Evolutionary conservation across 768 basidiomycete genomes (phyloP).

Genomic region (Butyriboletus loyo): DNA sequence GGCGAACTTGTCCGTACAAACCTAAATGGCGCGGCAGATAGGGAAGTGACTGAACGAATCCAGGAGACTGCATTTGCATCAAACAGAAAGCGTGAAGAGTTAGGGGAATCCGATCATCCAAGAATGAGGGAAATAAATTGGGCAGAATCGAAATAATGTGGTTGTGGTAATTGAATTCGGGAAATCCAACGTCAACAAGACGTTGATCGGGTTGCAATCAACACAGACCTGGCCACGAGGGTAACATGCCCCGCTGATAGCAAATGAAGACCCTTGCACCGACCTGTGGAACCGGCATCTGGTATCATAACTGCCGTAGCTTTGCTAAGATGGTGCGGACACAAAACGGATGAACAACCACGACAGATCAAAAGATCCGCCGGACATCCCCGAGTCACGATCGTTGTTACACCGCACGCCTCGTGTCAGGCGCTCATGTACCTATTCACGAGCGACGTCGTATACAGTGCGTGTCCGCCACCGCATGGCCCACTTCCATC

Average conservation of each 20-base stretch:
- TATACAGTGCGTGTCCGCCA: conserved; percentile 21
- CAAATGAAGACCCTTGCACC: conserved; percentile 14
- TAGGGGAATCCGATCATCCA: conserved; percentile 2
- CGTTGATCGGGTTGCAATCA: conserved; percentile 8
- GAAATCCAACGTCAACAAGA: conserved; percentile 7
- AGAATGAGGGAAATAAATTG: conserved; percentile 7
- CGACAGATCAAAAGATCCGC: conserved; percentile 19
- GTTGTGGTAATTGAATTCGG: conserved; percentile 3
- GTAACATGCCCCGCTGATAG: conserved; percentile 11
- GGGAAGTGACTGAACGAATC: conserved; percentile 1
- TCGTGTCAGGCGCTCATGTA: conserved; percentile 18
- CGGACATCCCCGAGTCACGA: conserved; percentile 23
- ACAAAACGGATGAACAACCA: conserved; percentile 16
- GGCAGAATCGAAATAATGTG: conserved; percentile 7
- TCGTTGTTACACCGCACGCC: conserved; percentile 17
- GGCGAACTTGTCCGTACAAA: conserved; percentile 3
- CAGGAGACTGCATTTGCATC: conserved; percentile 3
- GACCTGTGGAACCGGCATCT: conserved; percentile 7
- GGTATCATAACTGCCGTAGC: conserved; percentile 11
- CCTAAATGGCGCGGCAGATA: conserved; percentile 4
- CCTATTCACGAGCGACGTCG: conserved; percentile 12
- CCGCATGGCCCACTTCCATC: conserved; percentile 26
- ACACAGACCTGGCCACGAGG: conserved; percentile 19
- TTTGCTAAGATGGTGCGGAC: conserved; percentile 16
- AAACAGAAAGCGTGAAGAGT: conserved; percentile 3